Percentiles rank a stretch among this genome's conserved stretches.
These are phyloP conservation scores for Xenoacremonium recifei DNA, from an alignment of 2,329 filamentous ascomycete genomes.

Conservation along the genomic window DNA sequence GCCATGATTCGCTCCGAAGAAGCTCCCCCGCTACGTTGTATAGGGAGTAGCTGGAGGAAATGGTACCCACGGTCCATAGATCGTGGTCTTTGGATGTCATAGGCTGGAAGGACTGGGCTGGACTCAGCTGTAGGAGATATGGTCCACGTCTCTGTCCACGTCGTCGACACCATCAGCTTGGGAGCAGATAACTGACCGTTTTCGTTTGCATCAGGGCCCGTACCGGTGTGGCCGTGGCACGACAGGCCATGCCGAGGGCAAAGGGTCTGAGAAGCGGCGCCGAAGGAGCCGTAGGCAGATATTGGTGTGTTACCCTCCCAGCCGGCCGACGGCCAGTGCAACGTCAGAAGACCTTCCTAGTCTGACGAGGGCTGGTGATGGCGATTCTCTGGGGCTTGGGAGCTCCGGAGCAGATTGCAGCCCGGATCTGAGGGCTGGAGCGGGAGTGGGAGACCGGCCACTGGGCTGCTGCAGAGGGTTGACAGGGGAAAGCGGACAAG, in stretches of 20 bases:
- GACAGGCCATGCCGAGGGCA: too few species aligned
- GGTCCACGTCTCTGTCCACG: too few species aligned
- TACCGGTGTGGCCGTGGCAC: too few species aligned
- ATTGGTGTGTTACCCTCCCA: conserved; percentile 12
- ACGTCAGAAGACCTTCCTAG: background rate
- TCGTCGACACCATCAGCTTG: too few species aligned
- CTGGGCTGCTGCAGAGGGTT: conserved; percentile 2
- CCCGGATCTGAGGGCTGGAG: too few species aligned
- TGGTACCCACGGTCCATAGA: background rate
- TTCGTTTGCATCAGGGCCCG: too few species aligned
- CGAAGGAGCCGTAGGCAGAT: conserved; percentile 50
- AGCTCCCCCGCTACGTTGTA: background rate
- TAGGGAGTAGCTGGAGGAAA: too few species aligned
- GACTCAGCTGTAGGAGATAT: too few species aligned
- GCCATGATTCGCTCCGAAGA: background rate
- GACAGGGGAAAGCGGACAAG: conserved; percentile 12
- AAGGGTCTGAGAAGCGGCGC: conserved; percentile 39
- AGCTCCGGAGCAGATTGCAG: background rate
- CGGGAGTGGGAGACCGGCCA: too few species aligned
- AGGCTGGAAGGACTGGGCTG: too few species aligned
- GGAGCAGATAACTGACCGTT: too few species aligned
- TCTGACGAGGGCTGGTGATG: background rate
- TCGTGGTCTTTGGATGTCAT: too few species aligned
- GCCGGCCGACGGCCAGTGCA: background rate
- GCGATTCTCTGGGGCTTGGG: background rate